phyloP scores from a whole-genome alignment of 2,329 filamentous ascomycete species.

The Colletotrichum kahawae region DNA sequence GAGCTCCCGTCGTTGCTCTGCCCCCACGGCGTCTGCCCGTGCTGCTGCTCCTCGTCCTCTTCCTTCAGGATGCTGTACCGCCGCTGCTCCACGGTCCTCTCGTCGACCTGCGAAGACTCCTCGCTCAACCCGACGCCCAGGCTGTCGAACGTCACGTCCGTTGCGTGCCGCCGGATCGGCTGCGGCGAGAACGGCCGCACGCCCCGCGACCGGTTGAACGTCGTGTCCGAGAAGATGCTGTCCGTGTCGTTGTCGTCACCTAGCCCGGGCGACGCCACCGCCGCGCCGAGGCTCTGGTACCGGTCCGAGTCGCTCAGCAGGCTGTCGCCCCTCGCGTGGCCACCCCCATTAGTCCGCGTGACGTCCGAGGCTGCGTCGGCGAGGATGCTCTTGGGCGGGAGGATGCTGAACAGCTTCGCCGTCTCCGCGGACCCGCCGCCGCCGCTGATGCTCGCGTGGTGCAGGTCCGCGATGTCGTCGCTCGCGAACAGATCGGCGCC shows the following conservation, averaged over 20 bases:
- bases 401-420: conserved; percentile 66
- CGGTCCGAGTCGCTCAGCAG: conserved; percentile 56
- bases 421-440: conserved; percentile 37
- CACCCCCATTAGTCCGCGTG: conserved; percentile 29
- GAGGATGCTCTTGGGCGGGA: conserved; percentile 68
- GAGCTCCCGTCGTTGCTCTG: neutral
- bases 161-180: conserved; percentile 46
- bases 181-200: conserved; percentile 67
- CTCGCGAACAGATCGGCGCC: conserved; percentile 65
- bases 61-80: conserved; percentile 1
- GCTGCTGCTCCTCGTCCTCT: conserved; percentile 6
- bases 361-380: conserved; percentile 52
- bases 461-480: conserved; percentile 35
- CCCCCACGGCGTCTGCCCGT: neutral
- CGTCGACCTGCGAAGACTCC: conserved; percentile 23
- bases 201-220: conserved; percentile 58
- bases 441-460: conserved; percentile 25
- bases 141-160: conserved; percentile 46
- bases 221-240: conserved; percentile 55
- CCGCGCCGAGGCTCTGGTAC: conserved; percentile 62
- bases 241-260: conserved; percentile 34
- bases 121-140: conserved; percentile 29
- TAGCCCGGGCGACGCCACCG: conserved; percentile 37
- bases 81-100: conserved; percentile 9
- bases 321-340: conserved; percentile 57